Percentiles rank a stretch among this genome's conserved stretches.
phyloP scores from a whole-genome alignment of 108 stramenopile species.

The Craspedostauros australis region DNA sequence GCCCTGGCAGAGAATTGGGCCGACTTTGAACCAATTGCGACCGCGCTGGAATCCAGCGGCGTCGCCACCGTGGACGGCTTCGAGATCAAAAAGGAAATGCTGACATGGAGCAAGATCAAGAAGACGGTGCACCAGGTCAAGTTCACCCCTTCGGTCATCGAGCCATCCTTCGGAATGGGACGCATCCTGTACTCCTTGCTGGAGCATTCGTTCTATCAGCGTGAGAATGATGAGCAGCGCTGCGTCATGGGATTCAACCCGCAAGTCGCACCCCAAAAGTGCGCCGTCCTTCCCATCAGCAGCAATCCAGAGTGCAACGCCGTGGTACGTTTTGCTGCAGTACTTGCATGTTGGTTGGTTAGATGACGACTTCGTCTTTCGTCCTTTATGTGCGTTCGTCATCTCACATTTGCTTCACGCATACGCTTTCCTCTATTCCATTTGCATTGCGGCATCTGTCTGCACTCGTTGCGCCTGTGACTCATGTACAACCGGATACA shows the following conservation, averaged over 20 bases:
- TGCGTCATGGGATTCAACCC: constrained; percentile 96
- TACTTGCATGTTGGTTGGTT: background rate
- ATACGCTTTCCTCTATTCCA: background rate
- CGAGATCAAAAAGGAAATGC: constrained; percentile 89
- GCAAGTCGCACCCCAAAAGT: constrained; percentile 96
- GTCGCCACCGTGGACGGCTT: constrained; percentile 84
- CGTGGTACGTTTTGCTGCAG: constrained; percentile 37
- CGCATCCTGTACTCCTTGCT: constrained; percentile 96
- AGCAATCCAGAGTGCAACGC: constrained; percentile 73
- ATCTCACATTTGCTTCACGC: background rate
- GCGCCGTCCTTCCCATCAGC: constrained; percentile 90
- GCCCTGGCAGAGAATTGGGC: constrained; percentile 86
- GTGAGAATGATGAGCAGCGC: constrained; percentile 92
- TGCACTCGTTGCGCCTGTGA: no score
- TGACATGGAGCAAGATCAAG: constrained; percentile 73
- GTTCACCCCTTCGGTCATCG: constrained; percentile 98
- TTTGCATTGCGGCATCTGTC: background rate
- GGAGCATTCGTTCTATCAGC: constrained; percentile 96
- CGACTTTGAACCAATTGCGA: constrained; percentile 87
- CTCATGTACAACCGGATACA: no score
- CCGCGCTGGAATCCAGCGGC: constrained; percentile 80
- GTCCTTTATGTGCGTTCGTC: background rate
- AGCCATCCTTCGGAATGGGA: constrained; percentile 99
- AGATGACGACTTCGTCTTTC: constrained; percentile 1
- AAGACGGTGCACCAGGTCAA: constrained; percentile 94